phyloP scores from a whole-genome alignment of 192 early-diverging fungal species.

The Gonapodya sp. region DNA sequence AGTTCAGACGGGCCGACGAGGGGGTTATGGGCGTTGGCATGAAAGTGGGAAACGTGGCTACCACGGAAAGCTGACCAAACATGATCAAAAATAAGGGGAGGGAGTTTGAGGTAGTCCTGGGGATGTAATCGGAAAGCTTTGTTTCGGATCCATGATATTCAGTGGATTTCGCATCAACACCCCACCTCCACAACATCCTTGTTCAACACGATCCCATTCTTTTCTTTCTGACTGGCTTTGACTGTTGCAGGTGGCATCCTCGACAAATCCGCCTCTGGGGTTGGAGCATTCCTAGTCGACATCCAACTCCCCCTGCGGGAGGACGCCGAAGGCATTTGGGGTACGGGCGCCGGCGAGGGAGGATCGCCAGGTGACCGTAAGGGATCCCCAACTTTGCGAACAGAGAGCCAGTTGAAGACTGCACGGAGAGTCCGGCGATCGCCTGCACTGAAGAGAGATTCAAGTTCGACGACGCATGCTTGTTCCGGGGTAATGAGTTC shows the following conservation, averaged over 20 bases:
- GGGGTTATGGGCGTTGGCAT: background rate
- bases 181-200: background rate
- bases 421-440: background rate
- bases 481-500: background rate
- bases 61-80: background rate
- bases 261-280: background rate
- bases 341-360: too few species aligned
- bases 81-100: background rate
- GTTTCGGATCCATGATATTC: background rate
- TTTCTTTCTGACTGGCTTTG: background rate
- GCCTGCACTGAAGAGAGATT: background rate
- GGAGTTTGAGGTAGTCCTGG: slow-evolving; percentile 1
- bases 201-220: background rate
- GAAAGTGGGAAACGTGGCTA: background rate
- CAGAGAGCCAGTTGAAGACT: background rate
- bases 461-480: background rate
- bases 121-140: too few species aligned
- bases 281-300: background rate
- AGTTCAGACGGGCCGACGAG: background rate
- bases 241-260: background rate
- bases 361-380: too few species aligned
- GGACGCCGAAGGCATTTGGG: background rate
- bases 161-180: background rate
- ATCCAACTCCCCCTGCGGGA: background rate
- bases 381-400: background rate